Evolutionary conservation across 1,139 yeast species (phyloP).

Genomic region (Meyerozyma smithsonii): DNA sequence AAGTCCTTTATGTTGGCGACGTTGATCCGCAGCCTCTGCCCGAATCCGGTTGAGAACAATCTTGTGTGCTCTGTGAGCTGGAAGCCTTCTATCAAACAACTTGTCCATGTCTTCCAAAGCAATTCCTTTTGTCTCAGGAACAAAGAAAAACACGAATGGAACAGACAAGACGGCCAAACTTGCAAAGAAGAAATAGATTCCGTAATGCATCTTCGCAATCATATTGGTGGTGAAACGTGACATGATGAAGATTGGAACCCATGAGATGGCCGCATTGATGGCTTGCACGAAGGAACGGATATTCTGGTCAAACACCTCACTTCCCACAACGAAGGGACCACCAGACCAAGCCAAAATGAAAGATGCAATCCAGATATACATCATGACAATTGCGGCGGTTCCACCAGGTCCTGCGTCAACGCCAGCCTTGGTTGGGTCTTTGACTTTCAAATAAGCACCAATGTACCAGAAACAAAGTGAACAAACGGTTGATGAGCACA

Average conservation of each 20-base stretch:
- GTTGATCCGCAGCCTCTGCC: conserved; percentile 16
- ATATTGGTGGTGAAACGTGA: conserved; percentile 35
- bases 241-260: conserved; percentile 43
- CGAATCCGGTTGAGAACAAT: conserved; percentile 19
- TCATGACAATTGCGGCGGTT: conserved; percentile 38
- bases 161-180: conserved; percentile 26
- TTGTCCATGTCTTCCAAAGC: conserved; percentile 44
- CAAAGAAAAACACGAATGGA: conserved; percentile 32
- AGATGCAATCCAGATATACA: conserved; percentile 43
- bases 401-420: conserved; percentile 39
- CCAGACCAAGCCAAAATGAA: conserved; percentile 43
- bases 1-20: conserved; percentile 12
- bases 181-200: conserved; percentile 40
- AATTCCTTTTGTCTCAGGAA: conserved; percentile 40
- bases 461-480: conserved; percentile 41
- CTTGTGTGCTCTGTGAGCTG: conserved; percentile 27
- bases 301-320: conserved; percentile 40
- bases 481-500: conserved; percentile 34
- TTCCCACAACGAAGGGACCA: conserved; percentile 41
- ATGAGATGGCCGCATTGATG: conserved; percentile 38
- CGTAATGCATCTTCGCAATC: conserved; percentile 36
- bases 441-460: conserved; percentile 35
- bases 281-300: conserved; percentile 41
- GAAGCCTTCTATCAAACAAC: conserved; percentile 25
- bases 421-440: conserved; percentile 35